Evolutionary conservation across 2,329 filamentous ascomycete species (phyloP), one percentile per base, ranked within the genome.

Genomic region (Raffaelea albimanens): DNA sequence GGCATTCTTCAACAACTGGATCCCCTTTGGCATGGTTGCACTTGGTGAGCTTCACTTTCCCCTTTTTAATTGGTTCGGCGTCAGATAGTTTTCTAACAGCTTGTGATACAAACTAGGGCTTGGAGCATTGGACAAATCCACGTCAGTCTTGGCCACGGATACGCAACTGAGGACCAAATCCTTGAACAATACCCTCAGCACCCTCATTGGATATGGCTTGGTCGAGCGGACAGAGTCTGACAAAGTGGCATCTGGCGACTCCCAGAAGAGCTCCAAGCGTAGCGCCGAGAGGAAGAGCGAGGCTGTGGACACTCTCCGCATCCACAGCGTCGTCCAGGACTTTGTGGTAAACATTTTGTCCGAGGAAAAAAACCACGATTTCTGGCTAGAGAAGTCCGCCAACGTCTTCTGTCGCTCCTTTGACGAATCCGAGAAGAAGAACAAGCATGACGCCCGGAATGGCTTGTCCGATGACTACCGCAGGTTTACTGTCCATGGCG

Each of bases 1-100:
- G 14, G 76, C 76, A 2, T 85, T 85, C 56, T 79, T 83, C 46
- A 76, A 78, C 38, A 78, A 80, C 47, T 72, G 80, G 48, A 69
- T 85, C 5, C 83, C 83, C 0, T 78, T 85, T 20, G 80, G 81
- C 47, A 76, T 87, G 68, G 64, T 86, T 13, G 66, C 66, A 25
- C 65, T 83, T 16, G 81, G 80, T 60, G 60, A 54, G 64, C 52
- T 13, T 29, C 25, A 7, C 25, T 4, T n/a, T 39, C 21, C 34
- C 14, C 22, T 31, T 16, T 39, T 23, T 20, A 8, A 19, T 21
- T 43, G 3, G 7, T 34, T 16, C 5, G n/a, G n/a, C n/a, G 8
- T 20, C 18, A 9, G 29, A n/a, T 25, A 19, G 23, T 18, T 44
- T 67, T 61, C 38, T 61, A n/a, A n/a, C n/a, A n/a, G n/a, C n/a